Evolutionary conservation across 441 rosid species (phyloP).

Genomic region (Brassica balearica): DNA sequence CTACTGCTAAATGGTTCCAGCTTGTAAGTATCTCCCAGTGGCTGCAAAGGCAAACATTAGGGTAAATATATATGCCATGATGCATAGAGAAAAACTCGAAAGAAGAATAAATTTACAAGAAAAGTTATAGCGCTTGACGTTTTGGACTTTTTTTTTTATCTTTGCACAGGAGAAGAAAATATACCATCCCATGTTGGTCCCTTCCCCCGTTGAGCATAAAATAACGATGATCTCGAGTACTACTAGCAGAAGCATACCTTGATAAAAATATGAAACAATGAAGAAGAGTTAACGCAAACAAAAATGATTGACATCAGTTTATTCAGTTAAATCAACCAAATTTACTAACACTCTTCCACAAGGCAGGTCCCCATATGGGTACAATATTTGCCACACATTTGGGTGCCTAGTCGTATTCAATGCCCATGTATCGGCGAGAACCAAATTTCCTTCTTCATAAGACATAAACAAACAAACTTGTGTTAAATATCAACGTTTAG

Average conservation of each 20-base stretch:
- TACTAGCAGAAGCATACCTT: too few species aligned
- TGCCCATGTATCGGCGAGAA: constrained; percentile 86
- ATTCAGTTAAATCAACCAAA: constrained; percentile 17
- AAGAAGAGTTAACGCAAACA: constrained; percentile 32
- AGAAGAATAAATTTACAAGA: too few species aligned
- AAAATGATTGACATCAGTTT: constrained; percentile 23
- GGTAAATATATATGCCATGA: neutral
- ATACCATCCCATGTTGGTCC: too few species aligned
- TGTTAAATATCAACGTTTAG: neutral
- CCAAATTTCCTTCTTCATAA: constrained; percentile 60
- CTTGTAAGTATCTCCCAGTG: constrained; percentile 83
- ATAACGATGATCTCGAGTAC: too few species aligned
- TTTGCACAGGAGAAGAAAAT: too few species aligned
- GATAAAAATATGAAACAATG: constrained; percentile 24
- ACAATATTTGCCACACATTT: constrained; percentile 73
- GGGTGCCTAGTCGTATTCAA: constrained; percentile 78
- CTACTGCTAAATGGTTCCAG: constrained; percentile 65
- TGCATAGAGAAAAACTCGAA: too few species aligned
- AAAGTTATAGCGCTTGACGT: too few species aligned
- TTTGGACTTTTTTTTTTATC: too few species aligned
- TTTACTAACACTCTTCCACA: constrained; percentile 81
- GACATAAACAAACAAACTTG: constrained; percentile 17
- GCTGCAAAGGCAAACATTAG: constrained; percentile 54
- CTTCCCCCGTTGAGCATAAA: too few species aligned
- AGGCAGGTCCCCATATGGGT: constrained; percentile 77